These are phyloP conservation scores for Pythium pectinolyticum DNA, from an alignment of 352 stramenopile genomes.

Conservation along the genomic window DNA sequence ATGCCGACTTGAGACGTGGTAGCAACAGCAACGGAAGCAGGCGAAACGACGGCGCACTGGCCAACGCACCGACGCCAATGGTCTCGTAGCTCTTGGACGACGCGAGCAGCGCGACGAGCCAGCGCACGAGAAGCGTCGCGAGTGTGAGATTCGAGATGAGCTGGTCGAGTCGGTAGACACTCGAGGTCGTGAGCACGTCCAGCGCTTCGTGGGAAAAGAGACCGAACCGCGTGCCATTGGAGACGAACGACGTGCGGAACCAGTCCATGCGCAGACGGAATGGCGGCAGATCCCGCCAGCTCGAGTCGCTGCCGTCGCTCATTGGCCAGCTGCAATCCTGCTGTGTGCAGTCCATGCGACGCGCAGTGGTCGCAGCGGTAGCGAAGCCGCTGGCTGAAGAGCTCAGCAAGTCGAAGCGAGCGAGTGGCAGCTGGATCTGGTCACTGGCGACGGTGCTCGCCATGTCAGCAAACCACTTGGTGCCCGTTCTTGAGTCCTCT, in stretches of 20 bases:
- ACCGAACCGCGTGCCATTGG: slow-evolving; percentile 32
- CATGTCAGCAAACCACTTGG: slow-evolving; percentile 28
- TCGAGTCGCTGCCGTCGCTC: neutral
- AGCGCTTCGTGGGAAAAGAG: slow-evolving; percentile 31
- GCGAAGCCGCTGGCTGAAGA: too few species aligned
- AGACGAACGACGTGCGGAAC: slow-evolving; percentile 11
- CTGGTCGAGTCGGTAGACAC: slow-evolving; percentile 29
- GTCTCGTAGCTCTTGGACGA: slow-evolving; percentile 8
- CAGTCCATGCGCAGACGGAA: neutral
- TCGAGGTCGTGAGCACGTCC: slow-evolving; percentile 7
- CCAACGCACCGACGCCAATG: slow-evolving; percentile 22
- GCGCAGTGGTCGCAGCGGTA: neutral
- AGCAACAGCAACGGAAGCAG: slow-evolving; percentile 25
- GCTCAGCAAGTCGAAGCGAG: slow-evolving; percentile 25
- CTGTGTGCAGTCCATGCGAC: neutral
- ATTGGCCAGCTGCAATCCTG: neutral
- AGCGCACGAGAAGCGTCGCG: slow-evolving; percentile 29
- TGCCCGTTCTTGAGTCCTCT: slow-evolving; percentile 3
- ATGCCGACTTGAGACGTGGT: slow-evolving; percentile 18
- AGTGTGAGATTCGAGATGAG: slow-evolving; percentile 38
- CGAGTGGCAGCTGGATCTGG: neutral
- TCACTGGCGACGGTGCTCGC: slow-evolving; percentile 7
- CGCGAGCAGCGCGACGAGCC: slow-evolving; percentile 25
- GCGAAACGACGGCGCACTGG: slow-evolving; percentile 21
- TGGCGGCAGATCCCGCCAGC: slow-evolving; percentile 16